phyloP scores from a whole-genome alignment of 371 early-diverging fungal species.

The Chytridium lagenaria region DNA sequence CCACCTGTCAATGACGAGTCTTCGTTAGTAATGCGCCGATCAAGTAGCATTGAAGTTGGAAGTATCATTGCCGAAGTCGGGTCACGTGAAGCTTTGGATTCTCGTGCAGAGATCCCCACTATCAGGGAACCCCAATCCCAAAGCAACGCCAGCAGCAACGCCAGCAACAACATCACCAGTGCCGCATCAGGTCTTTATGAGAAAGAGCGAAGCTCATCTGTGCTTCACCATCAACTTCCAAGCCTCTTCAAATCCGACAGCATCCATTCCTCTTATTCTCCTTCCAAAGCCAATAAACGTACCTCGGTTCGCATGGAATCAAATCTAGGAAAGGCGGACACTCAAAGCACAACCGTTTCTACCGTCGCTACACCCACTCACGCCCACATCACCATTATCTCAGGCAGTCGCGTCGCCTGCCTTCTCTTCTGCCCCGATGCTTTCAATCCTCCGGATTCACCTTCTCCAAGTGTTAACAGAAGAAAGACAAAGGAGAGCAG shows the following conservation, averaged over 20 bases:
- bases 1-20: neutral
- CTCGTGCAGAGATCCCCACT: neutral
- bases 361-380: too few species aligned
- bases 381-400: too few species aligned
- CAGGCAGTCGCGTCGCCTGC: neutral
- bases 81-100: neutral
- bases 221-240: neutral
- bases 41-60: neutral
- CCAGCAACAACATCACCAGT: neutral
- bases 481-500: neutral
- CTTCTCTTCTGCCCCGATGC: neutral
- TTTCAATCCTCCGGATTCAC: neutral
- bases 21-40: neutral
- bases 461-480: neutral
- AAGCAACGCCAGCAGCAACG: neutral
- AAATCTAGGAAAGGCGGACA: neutral
- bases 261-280: neutral
- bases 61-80: slow-evolving; percentile 1
- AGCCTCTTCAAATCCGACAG: neutral
- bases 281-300: too few species aligned
- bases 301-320: neutral
- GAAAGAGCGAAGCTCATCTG: neutral
- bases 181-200: neutral
- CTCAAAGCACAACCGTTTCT: too few species aligned
- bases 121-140: too few species aligned